Evolutionary conservation across 129 eudicot species (phyloP).

Genomic region (Artemisia argyi): DNA sequence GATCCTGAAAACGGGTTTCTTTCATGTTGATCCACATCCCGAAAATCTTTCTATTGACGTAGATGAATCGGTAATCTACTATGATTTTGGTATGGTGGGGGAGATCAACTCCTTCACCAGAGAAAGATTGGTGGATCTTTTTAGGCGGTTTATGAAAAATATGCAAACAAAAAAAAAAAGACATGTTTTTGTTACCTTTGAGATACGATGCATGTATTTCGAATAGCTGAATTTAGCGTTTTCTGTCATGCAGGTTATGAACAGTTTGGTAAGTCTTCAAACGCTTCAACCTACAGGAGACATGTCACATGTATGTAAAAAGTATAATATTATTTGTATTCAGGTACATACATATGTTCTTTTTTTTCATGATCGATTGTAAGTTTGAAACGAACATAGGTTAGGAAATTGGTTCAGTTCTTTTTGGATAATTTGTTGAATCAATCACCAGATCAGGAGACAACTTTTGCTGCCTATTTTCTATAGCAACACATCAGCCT

Average conservation of each 20-base stretch:
- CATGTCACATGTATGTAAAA: constrained; percentile 66
- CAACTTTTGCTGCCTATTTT: constrained; percentile 87
- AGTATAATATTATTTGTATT: constrained; percentile 18
- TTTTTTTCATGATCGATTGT: constrained; percentile 11
- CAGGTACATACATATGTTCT: background rate
- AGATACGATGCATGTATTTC: too few relatives aligned
- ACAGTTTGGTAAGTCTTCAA: constrained; percentile 75
- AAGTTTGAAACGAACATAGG: constrained; percentile 37
- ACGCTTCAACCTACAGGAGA: constrained; percentile 99
- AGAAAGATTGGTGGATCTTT: constrained; percentile 68
- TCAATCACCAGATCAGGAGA: constrained; percentile 71
- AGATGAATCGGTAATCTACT: constrained; percentile 92
- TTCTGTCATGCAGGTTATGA: constrained; percentile 66
- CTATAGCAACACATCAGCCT: constrained; percentile 94
- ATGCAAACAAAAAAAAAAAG: constrained; percentile 91
- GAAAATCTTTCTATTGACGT: constrained; percentile 97
- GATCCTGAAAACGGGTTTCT: constrained; percentile 94
- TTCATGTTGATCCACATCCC: constrained; percentile 99
- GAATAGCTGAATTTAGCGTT: constrained; percentile 13
- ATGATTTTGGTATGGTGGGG: constrained; percentile 99
- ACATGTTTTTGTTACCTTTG: too few relatives aligned
- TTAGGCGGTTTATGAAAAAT: constrained; percentile 87
- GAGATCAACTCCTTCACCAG: constrained; percentile 89
- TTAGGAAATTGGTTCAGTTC: constrained; percentile 90
- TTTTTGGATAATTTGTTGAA: constrained; percentile 83